phyloP scores from a whole-genome alignment of 1,284 basidiomycete genomes.

The Ceratobasidium sp. region DNA sequence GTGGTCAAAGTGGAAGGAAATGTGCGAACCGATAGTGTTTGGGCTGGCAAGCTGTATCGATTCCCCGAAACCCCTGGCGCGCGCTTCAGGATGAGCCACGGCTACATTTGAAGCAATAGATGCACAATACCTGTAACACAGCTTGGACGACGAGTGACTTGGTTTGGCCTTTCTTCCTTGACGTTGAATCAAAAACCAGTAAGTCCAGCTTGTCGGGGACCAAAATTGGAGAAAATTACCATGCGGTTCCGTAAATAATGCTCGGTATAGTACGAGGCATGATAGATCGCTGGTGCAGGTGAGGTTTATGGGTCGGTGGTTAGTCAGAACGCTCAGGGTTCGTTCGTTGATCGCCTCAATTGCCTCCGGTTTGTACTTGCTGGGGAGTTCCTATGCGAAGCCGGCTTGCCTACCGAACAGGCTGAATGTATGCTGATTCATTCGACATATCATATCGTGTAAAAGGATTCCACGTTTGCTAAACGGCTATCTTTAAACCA shows the following conservation, averaged over 20 bases:
- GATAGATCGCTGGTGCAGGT: too few relatives aligned
- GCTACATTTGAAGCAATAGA: neutral
- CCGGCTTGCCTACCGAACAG: too few relatives aligned
- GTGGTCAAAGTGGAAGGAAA: neutral
- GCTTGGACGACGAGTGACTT: conserved; percentile 75
- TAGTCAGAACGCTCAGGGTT: too few relatives aligned
- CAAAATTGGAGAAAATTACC: conserved; percentile 59
- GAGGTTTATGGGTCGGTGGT: too few relatives aligned
- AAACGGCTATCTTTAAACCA: too few relatives aligned
- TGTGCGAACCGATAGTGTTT: conserved; percentile 75
- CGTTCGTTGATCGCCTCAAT: too few relatives aligned
- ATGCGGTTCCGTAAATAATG: conserved; percentile 79
- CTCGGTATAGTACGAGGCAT: too few relatives aligned
- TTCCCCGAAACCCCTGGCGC: conserved; percentile 73
- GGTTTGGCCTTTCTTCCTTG: conserved; percentile 81
- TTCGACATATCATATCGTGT: too few relatives aligned
- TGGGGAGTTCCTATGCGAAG: too few relatives aligned
- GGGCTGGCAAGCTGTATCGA: conserved; percentile 86
- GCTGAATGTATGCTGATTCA: too few relatives aligned
- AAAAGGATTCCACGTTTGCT: too few relatives aligned
- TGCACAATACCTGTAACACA: conserved; percentile 63
- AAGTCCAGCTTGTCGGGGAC: conserved; percentile 10
- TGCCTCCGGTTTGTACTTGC: too few relatives aligned
- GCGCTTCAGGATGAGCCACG: neutral
- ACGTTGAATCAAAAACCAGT: conserved; percentile 22